These are phyloP conservation scores for Sporothrix sp. DNA, from an alignment of 2,329 filamentous ascomycete species.

Conservation along the genomic window DNA sequence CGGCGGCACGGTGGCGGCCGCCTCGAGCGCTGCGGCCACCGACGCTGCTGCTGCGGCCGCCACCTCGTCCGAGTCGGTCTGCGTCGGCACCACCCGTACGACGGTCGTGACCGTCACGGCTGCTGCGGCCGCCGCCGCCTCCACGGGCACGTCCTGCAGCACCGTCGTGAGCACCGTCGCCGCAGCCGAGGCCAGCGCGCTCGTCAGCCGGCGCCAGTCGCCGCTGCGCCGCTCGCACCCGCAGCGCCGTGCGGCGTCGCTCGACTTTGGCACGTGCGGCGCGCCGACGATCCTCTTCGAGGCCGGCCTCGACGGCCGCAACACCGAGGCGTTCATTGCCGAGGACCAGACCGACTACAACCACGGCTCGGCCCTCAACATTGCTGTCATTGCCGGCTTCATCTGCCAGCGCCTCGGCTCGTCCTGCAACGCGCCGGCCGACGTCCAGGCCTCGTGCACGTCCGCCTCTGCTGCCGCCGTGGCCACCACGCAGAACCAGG, in stretches of 20 bases:
- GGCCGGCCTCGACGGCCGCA: constrained; percentile 34
- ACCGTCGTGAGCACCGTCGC: constrained; percentile 14
- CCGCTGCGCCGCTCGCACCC: constrained; percentile 5
- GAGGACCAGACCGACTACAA: constrained; percentile 32
- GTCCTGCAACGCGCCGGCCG: constrained; percentile 26
- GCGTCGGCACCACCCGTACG: neutral
- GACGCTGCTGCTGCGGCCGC: constrained; percentile 1
- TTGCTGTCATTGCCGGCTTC: constrained; percentile 37
- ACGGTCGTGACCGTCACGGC: constrained; percentile 16
- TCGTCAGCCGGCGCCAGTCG: constrained; percentile 3
- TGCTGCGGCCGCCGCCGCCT: constrained; percentile 12
- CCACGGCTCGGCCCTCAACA: constrained; percentile 38
- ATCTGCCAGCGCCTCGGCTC: constrained; percentile 35
- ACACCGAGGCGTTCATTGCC: constrained; percentile 33
- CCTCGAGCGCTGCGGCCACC: constrained; percentile 14
- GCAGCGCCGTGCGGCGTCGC: constrained; percentile 4
- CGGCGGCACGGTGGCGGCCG: constrained; percentile 7
- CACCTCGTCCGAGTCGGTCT: constrained; percentile 2
- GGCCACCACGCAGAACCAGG: constrained; percentile 24
- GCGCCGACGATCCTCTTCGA: constrained; percentile 35
- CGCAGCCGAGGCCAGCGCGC: constrained; percentile 17
- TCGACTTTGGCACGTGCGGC: constrained; percentile 32
- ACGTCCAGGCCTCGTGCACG: constrained; percentile 21
- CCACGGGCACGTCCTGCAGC: constrained; percentile 14
- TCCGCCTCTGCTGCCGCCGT: constrained; percentile 22